Evolutionary conservation across 164 flowering plant species (phyloP), one percentile per base, ranked within the genome.

Genomic region (Buxus sempervirens): DNA sequence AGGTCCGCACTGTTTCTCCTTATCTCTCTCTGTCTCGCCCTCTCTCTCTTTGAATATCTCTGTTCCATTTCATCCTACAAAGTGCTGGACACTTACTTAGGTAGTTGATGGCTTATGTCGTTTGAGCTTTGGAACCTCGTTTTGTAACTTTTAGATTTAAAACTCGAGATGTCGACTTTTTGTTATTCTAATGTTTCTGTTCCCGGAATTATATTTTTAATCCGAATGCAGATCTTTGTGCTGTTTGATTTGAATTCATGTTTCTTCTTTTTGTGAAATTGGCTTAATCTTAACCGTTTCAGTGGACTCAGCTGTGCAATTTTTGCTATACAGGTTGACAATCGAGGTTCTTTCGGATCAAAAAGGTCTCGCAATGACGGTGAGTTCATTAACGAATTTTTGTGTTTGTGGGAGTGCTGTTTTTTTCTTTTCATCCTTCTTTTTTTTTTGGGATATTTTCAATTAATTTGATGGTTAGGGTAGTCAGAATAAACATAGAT

Each of bases 311-410:
- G 21, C 49, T 26, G 21, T n/a, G 58, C 20, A 14, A n/a, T 32
- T 26, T 58, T 55, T 32, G 6, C 61, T 36, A 4, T 64, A 16
- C 56, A 79, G 82, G 74, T 76, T 68, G 82, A 73, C 57, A 75
- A 75, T 57, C 60, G 79, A 41, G 64, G 74, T 28, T 63, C 79
- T 21, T 79, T 75, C 53, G 81, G 81, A 66, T 73, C 82, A 19
- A 79, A 79, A 65, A 67, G 82, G 65, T 79, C 77, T 64, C 82
- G 82, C 49, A 76, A 70, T 54, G 82, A 79, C n/a, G 75, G 82
- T 79, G 41, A 70, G 77, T 70, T 63, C 38, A 26, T 22, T 57
- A 51, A 22, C 5, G 22, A 38, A 23, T 60, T 48, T n/a, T n/a
- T n/a, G n/a, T n/a, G n/a, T 1, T 58, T 0, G 69, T 0, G 14